Conservation (phyloP, 2,329 filamentous ascomycete species). For the Pseudopithomyces chartarum region DNA sequence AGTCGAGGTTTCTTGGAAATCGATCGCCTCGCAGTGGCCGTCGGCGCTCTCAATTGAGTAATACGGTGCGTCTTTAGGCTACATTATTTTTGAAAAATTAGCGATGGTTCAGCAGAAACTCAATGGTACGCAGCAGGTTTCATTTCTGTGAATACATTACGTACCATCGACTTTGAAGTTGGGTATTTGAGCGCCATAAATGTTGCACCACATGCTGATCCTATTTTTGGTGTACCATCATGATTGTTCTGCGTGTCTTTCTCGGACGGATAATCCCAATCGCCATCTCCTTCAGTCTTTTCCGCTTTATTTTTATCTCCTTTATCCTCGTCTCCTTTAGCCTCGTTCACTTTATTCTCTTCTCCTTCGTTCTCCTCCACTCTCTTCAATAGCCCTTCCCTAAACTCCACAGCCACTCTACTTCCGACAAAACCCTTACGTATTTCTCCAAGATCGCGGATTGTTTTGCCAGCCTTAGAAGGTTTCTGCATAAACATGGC, state of each 20-base stretch:
- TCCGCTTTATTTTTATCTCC: too few relatives aligned
- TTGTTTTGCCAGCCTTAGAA: neutral
- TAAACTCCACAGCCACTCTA: constrained; percentile 2
- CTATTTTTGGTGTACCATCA: neutral
- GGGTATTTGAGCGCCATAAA: constrained; percentile 9
- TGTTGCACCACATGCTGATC: constrained; percentile 3
- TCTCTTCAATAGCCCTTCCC: constrained; percentile 1
- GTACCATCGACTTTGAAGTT: constrained; percentile 4
- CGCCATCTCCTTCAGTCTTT: too few relatives aligned
- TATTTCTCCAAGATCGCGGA: neutral
- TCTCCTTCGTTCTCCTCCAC: neutral
- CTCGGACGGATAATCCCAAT: neutral
- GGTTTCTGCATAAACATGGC: neutral
- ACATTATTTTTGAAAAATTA: neutral
- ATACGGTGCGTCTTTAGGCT: constrained; percentile 4
- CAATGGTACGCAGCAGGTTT: neutral
- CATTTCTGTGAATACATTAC: neutral
- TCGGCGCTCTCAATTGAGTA: neutral
- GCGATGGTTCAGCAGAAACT: neutral
- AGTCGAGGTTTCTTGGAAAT: neutral
- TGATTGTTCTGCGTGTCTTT: constrained; percentile 4
- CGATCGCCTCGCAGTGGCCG: neutral
- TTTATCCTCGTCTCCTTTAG: too few relatives aligned
- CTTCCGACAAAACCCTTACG: constrained; percentile 2
- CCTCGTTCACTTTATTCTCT: neutral